Base-by-base conservation (phyloP, 1,284 basidiomycete species). In the Ustilago nuda region DNA sequence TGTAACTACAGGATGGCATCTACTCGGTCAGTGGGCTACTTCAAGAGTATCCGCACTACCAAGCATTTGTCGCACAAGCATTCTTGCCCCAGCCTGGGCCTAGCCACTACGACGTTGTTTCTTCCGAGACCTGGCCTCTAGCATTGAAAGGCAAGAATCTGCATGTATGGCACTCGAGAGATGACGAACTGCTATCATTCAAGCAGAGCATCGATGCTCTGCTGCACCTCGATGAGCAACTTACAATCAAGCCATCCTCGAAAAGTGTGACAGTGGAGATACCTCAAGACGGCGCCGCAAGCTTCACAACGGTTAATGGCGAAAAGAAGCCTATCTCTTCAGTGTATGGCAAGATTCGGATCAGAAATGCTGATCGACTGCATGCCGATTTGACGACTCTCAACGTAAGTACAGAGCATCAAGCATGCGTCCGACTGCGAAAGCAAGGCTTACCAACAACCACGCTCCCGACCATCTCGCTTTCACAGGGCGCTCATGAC, bases 61-160 rank as follows among this genome's bases (percentile, higher is more conserved):
- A 69, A 37, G 58, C 66, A 11, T 77, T 77, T 33, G 74, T 77
- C 45, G 62, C 74, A 4, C 74, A 77, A 53, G 74, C 74, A 0
- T 77, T 77, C 50, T 56, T 70, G 7, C 74, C 70, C 4, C 56
- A 57, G 17, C 67, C 72, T 2, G 62, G 58, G 1, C 67, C 72
- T 0, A 59, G 56, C 63, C 64, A 67, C 19, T 75, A 75, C 67
- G 59, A 60, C 19, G 32, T 56, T 7, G 72, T 75, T 8, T 75
- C 72, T 2, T 48, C 56, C n/a, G 63, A 75, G 36, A 63, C 61
- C 5, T 75, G 72, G 72, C 63, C 58, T 5, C 32, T 75, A 12
- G 66, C 55, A 2, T 37, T 70, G 6, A 41, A 61, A 19, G 57
- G 61, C 5, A 75, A 75, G 30, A 41, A 60, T 8, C 7, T 75